Percentiles rank a stretch among this genome's conserved stretches.
These are phyloP conservation scores for Lichtheimia ramosa DNA, from an alignment of 371 early-diverging fungal genomes.

Conservation along the genomic window DNA sequence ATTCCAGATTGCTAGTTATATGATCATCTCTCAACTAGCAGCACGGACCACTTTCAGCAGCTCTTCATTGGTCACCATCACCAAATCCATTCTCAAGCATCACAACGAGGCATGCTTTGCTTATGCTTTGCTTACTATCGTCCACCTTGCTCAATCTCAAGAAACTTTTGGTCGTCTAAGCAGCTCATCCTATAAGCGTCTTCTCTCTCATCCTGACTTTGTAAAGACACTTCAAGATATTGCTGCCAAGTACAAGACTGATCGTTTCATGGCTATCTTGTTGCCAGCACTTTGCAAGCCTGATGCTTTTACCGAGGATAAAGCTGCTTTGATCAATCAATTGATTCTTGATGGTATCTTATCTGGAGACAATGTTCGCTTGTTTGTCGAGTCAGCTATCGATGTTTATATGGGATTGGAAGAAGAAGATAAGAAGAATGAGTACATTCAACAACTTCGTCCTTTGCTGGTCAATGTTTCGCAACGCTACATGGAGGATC, in stretches of 20 bases:
- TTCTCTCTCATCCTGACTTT: slow-evolving; percentile 34
- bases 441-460: slow-evolving; percentile 33
- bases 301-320: slow-evolving; percentile 19
- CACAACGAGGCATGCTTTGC: slow-evolving; percentile 28
- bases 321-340: slow-evolving; percentile 37
- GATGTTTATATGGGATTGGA: slow-evolving; percentile 41
- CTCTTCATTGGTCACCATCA: slow-evolving; percentile 50
- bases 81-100: slow-evolving; percentile 43
- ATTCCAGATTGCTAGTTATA: slow-evolving; percentile 63
- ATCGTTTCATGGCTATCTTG: slow-evolving; percentile 50
- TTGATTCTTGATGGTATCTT: slow-evolving; percentile 43
- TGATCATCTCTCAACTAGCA: slow-evolving; percentile 70
- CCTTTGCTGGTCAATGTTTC: slow-evolving; percentile 53
- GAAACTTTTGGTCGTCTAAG: slow-evolving; percentile 46
- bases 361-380: slow-evolving; percentile 41
- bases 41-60: slow-evolving; percentile 47
- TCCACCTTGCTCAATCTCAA: slow-evolving; percentile 71
- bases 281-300: slow-evolving; percentile 29
- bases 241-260: slow-evolving; percentile 53
- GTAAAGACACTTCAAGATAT: slow-evolving; percentile 39
- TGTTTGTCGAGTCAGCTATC: slow-evolving; percentile 40
- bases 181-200: slow-evolving; percentile 33
- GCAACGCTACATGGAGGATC: slow-evolving; percentile 54
- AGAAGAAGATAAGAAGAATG: slow-evolving; percentile 20
- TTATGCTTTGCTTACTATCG: slow-evolving; percentile 57